phyloP scores from a whole-genome alignment of 352 stramenopile species.

The Phytophthora palmivora region DNA sequence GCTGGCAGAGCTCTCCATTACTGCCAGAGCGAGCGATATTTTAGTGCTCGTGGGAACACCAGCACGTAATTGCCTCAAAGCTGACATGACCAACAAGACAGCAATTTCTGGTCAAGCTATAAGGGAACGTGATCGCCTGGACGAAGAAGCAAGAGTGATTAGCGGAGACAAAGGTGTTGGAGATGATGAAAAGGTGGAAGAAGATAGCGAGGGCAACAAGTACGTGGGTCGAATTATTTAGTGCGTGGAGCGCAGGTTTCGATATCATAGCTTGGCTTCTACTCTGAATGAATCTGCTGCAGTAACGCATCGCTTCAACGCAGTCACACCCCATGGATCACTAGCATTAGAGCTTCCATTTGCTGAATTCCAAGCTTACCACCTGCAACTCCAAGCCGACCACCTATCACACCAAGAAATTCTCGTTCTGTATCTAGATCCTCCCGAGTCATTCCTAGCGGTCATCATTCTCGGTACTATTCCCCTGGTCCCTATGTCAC shows the following conservation, averaged over 20 bases:
- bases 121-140: neutral
- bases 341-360: no score
- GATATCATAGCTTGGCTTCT: no score
- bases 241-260: neutral
- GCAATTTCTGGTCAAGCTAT: constrained; percentile 1
- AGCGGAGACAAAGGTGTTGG: neutral
- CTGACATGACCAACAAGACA: constrained; percentile 7
- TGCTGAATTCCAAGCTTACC: no score
- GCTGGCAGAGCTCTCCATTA: constrained; percentile 8
- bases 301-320: no score
- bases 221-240: constrained; percentile 7
- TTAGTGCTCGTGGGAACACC: constrained; percentile 11
- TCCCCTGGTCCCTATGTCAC: no score
- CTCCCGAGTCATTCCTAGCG: no score
- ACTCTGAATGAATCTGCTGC: no score
- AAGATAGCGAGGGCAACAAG: constrained; percentile 19
- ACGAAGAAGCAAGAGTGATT: neutral
- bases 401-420: no score
- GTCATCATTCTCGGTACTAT: no score
- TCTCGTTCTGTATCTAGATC: no score
- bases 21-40: constrained; percentile 9
- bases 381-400: no score
- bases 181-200: constrained; percentile 2
- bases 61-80: constrained; percentile 6
- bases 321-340: no score